Base-by-base conservation (phyloP, 2,329 filamentous ascomycete genomes). In the Trichoderma arundinaceum region DNA sequence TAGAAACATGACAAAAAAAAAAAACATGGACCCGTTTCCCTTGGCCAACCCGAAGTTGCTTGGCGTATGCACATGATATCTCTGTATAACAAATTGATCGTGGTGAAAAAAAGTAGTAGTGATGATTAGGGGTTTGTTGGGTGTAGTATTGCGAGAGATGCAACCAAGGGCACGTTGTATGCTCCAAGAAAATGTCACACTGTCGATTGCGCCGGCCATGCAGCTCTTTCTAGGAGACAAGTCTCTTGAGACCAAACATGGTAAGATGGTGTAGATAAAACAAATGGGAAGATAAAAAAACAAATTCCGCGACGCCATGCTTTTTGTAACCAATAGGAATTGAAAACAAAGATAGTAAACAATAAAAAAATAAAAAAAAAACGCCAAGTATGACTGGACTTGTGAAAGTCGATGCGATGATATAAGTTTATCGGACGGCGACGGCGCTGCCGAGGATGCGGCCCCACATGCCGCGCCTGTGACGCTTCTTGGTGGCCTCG, bases 381-480 rank as follows among this genome's bases (percentile, higher is more conserved):
- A 61, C 59, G 48, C 59, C 44, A 41, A n/a, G 4, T 17, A 15
- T 38, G 54, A 35, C 46, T 46, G 56, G 22, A 9, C 17, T 12
- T 1, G n/a, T 10, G 15, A n/a, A 35, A 46, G 19, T 22, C 22
- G 32, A 53, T 54, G 60, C 41, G 41, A 54, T 28, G 22, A n/a
- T n/a, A 19, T 28, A 12, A 22, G 10, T 17, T 53, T 46, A 81
- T 73, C 80, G 78, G 66, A 78, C 76, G 33, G 76, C 68, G 65
- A 81, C 78, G 59, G 78, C 49, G 58, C 78, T 79, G 52, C 82
- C 82, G 66, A 86, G 83, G 66, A 86, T 79, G 48, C 84, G 82
- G 39, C 81, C 82, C 75, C 84, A 83, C 77, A 86, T 80, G 68
- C 84, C 82, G 44, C 82, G 79, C 58, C 80, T 79, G 66, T 79